Base-by-base conservation (phyloP, 176 grass and related monocot species). In the Musa troglodytarum region DNA sequence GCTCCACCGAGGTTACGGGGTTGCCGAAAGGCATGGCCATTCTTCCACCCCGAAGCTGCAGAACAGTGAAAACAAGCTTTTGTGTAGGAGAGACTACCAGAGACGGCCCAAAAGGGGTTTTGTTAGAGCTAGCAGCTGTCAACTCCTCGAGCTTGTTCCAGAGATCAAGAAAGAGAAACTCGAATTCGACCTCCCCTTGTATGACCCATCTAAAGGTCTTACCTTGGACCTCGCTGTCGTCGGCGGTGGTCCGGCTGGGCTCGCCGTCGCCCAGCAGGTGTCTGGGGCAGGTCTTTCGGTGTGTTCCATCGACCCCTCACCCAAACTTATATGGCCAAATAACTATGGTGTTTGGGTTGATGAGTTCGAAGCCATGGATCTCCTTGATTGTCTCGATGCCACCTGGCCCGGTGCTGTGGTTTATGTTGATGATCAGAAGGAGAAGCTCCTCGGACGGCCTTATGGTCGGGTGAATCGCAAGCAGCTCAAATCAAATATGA, bases 321-420 rank as follows among this genome's bases (percentile, higher is more conserved):
- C 88, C 54, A 83, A 80, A 13, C 68, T 97, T 24, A 87, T 93
- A 29, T 97, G 82, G 86, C 94, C 94, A 59, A 97, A 97, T 76
- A 97, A 97, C 65, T 97, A 97, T 79, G 94, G 90, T 65, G 94
- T 97, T 54, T 97, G 90, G 94, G 94, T 97, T 3, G 90, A 93
- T 72, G 90, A 97, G 81, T 93, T 97, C 64, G 94, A 97, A 51
- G 90, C 90, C 53, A 89, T 98, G 94, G 88, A 89, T 53, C 90
- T 93, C 29, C 23, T 89, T 25, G 88, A 98, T 68, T 98, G 90
- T 85, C 88, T 98, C 34, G 88, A 91, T 75, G 71, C 90, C 70
- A 87, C 89, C 55, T 97, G 90, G 94, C 80, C 83, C 1, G 79
- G 85, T 12, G 86, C 94, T n/a, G 69, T 85, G 51, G 94, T 97